Conservation (phyloP, 2,329 filamentous ascomycete genomes). For the Diaporthe sp. region DNA sequence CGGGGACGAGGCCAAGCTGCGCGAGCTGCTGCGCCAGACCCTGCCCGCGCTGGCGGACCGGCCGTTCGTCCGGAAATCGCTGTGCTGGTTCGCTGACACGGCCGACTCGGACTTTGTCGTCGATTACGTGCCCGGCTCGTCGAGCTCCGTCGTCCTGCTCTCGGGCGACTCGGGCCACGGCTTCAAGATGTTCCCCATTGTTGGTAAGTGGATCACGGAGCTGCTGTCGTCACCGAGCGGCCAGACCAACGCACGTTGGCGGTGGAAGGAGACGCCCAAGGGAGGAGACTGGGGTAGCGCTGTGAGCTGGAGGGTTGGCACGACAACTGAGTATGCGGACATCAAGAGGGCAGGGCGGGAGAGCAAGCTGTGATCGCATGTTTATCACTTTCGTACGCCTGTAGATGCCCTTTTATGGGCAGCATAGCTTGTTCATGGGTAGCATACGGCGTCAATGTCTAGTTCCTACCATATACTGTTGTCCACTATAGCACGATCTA, state of each 20-base stretch:
- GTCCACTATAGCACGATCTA: conserved; percentile 28
- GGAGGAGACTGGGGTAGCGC: conserved; percentile 43
- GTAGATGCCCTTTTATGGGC: not conserved
- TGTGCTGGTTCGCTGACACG: conserved; percentile 77
- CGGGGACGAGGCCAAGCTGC: conserved; percentile 65
- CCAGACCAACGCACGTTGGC: conserved; percentile 63
- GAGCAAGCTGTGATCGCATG: conserved; percentile 3
- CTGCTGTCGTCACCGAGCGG: conserved; percentile 56
- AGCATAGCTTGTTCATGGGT: not conserved
- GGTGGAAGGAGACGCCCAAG: conserved; percentile 60
- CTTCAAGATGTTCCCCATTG: conserved; percentile 73
- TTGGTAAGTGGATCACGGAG: conserved; percentile 67
- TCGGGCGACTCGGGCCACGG: conserved; percentile 73
- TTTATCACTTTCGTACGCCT: not conserved
- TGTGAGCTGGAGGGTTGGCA: conserved; percentile 56
- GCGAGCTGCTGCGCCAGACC: conserved; percentile 63
- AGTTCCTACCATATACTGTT: conserved; percentile 17
- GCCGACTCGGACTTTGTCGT: conserved; percentile 72
- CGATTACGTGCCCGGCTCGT: conserved; percentile 67
- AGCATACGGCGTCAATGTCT: not conserved
- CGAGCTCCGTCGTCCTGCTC: conserved; percentile 61
- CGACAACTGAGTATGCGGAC: conserved; percentile 14
- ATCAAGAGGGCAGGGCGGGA: conserved; percentile 22
- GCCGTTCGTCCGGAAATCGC: conserved; percentile 66
- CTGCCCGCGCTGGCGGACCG: conserved; percentile 66